Base-by-base conservation (phyloP, 2,329 filamentous ascomycete genomes). In the Aspergillus sp. region DNA sequence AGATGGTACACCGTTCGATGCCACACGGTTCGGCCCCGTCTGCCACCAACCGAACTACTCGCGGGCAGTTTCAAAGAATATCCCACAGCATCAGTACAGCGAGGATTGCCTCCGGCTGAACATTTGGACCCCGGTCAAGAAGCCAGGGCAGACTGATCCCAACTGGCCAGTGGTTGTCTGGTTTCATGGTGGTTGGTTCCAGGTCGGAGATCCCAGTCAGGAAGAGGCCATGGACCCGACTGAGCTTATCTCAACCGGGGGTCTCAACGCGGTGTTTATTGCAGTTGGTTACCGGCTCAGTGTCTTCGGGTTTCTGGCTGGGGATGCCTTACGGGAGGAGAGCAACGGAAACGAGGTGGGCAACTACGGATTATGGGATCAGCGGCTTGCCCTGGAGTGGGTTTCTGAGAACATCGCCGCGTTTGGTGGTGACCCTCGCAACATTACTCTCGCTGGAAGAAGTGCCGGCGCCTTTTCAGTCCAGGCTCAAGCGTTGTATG, bases 51-150 rank as follows among this genome's bases (percentile, higher is more conserved):
- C 70, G 24, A 60, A 59, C 13, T 75, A 67, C 41, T 52, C 59
- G n/a, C 46, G 50, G 1, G 54, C 53, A 1, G 59, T 56, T 14
- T 52, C 56, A 16, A 58, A 60, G 14, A 50, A 58, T 8, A 20
- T 45, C 1, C 51, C 61, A 2, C 49, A 60, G 5, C 62, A 65
- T 4, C 48, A 51, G 4, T 73, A 71, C 51, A 68, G 68, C 14
- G 79, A 81, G 53, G 78, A 81, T 59, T 81, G 78, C 45, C 64
- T 81, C 38, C 73, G 73, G 35, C 65, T 76, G 43, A 80, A 81
- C 50, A 71, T 80, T 52, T 81, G 76, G 75, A 73, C 72, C 0
- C 77, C 78, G 0, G 67, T 71, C 3, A 38, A 61, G 24, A 44
- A 58, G 2, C 47, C 58, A 6, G 20, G 22, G 11, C 33, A 49